A percentile compares a stretch with the other conserved stretches of the same genome.
Evolutionary conservation across 208 protist species (phyloP).

Genomic region (Tetramitus jugosus): DNA sequence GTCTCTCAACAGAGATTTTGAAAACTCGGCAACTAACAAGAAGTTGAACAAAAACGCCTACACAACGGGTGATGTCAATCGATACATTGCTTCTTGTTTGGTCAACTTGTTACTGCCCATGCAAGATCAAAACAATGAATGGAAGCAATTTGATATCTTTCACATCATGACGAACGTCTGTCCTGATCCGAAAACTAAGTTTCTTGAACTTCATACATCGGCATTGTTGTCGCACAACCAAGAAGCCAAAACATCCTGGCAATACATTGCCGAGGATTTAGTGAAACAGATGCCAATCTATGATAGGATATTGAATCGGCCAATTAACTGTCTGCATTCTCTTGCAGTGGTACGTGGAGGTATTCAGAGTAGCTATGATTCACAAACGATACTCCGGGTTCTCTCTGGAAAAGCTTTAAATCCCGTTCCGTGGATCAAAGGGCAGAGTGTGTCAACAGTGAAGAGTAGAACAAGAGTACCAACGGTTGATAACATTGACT

Average conservation of each 20-base stretch:
- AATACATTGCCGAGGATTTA: slow-evolving; percentile 24
- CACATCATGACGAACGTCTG: neutral
- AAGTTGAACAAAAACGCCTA: neutral
- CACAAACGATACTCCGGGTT: neutral
- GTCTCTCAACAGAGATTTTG: neutral
- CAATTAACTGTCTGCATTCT: neutral
- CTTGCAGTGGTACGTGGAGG: neutral
- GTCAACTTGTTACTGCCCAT: neutral
- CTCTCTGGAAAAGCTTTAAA: slow-evolving; percentile 1
- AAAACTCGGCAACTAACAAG: neutral
- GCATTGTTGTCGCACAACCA: neutral
- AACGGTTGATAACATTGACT: no score
- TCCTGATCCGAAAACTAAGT: neutral
- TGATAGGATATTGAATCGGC: neutral
- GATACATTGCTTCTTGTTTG: slow-evolving; percentile 19
- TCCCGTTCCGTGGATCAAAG: slow-evolving; percentile 7
- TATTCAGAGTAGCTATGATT: neutral
- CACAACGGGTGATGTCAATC: slow-evolving; percentile 24
- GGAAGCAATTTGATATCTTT: slow-evolving; percentile 19
- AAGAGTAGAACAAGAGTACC: neutral
- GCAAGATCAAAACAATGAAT: neutral
- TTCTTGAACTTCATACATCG: slow-evolving; percentile 7
- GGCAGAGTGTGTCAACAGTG: neutral
- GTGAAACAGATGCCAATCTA: slow-evolving; percentile 9
- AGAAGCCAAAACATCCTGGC: slow-evolving; percentile 5